A percentile compares a stretch with the other conserved stretches of the same genome.
phyloP scores from a whole-genome alignment of 2,329 filamentous ascomycete species.

The Proliferodiscus dingleyae region DNA sequence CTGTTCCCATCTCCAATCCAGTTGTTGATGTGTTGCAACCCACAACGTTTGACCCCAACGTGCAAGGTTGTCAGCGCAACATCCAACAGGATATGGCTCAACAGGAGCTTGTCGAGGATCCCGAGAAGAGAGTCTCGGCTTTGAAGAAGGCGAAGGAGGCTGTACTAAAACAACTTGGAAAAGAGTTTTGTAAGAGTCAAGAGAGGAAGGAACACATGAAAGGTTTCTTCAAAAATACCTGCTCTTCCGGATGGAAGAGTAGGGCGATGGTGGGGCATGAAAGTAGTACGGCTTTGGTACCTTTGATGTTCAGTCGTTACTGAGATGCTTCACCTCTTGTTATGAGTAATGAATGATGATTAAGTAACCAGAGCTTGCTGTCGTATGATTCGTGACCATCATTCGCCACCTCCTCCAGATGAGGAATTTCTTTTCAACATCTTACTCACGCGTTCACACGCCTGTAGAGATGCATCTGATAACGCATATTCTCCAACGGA shows the following conservation, averaged over 20 bases:
- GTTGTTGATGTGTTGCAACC: constrained; percentile 45
- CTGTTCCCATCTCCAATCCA: constrained; percentile 23
- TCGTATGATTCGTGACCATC: neutral
- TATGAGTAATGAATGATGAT: constrained; percentile 24
- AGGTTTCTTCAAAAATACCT: constrained; percentile 26
- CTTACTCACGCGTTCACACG: constrained; percentile 30
- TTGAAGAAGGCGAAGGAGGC: constrained; percentile 56
- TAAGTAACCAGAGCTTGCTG: neutral
- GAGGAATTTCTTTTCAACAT: no score
- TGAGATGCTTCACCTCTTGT: constrained; percentile 13
- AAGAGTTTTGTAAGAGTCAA: constrained; percentile 41
- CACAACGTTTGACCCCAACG: constrained; percentile 47
- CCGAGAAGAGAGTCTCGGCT: constrained; percentile 48
- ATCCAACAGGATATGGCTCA: constrained; percentile 52
- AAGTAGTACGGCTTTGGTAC: constrained; percentile 50
- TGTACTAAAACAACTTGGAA: constrained; percentile 52
- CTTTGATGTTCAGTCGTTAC: constrained; percentile 53
- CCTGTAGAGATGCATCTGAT: constrained; percentile 81
- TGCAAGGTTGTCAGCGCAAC: constrained; percentile 55
- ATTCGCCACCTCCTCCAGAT: no score
- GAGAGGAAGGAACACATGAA: constrained; percentile 21
- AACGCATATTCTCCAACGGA: constrained; percentile 88
- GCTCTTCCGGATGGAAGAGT: constrained; percentile 19
- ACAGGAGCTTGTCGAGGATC: constrained; percentile 52
- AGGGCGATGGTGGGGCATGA: constrained; percentile 36